A percentile compares a stretch with the other conserved stretches of the same genome.
These are phyloP conservation scores for Thalassiosira mediterranea DNA, from an alignment of 352 stramenopile genomes.

Conservation along the genomic window DNA sequence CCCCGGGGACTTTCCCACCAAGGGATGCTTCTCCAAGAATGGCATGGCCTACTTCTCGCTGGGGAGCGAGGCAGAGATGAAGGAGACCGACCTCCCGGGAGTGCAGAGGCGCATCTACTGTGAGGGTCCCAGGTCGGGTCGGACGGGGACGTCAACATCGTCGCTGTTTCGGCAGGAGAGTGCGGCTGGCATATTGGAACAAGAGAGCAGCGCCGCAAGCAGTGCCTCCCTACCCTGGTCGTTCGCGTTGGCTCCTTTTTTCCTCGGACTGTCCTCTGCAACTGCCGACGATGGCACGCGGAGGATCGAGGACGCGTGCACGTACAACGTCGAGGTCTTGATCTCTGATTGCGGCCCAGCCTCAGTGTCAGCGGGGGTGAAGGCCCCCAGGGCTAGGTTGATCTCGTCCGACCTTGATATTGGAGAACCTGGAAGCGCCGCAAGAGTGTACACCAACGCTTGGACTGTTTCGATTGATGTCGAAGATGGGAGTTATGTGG, in stretches of 20 bases:
- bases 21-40: conserved; percentile 39
- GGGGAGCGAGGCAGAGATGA: conserved; percentile 26
- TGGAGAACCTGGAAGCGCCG: no score
- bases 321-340: neutral
- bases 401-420: no score
- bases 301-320: neutral
- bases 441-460: no score
- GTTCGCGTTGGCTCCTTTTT: neutral
- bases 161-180: neutral
- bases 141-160: neutral
- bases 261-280: neutral
- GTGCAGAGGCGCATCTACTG: conserved; percentile 23
- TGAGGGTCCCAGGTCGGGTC: conserved; percentile 5
- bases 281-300: neutral
- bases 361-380: neutral
- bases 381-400: neutral
- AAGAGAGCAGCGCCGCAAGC: neutral
- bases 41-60: conserved; percentile 22
- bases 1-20: conserved; percentile 3
- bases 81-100: conserved; percentile 1
- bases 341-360: neutral
- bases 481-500: no score
- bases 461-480: no score
- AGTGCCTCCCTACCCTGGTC: neutral
- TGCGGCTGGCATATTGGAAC: neutral